phyloP scores from a whole-genome alignment of 108 stramenopile genomes.

The Stephanodiscus triporus region DNA sequence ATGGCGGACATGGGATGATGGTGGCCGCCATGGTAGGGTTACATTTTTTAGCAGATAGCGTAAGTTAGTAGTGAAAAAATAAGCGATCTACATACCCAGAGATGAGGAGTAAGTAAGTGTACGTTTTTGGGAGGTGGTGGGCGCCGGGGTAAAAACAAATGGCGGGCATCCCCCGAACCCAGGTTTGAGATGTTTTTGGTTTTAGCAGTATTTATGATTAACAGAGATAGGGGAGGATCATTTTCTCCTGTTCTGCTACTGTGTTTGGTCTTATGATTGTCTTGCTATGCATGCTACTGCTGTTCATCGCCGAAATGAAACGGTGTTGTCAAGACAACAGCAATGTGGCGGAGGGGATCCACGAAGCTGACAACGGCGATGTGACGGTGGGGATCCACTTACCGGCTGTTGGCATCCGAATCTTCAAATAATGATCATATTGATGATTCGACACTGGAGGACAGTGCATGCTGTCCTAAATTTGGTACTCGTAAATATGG shows the following conservation, averaged over 20 bases:
- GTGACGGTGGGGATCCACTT: too few relatives aligned
- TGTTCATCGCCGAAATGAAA: conserved; percentile 66
- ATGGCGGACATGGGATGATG: too few relatives aligned
- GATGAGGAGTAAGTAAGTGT: too few relatives aligned
- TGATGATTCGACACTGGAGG: neutral
- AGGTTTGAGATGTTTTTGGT: conserved; percentile 44
- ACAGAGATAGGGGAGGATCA: conserved; percentile 10
- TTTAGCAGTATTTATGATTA: conserved; percentile 16
- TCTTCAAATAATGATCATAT: neutral
- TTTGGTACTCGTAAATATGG: conserved; percentile 71
- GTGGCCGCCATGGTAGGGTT: too few relatives aligned
- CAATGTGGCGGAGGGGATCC: neutral
- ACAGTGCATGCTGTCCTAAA: conserved; percentile 33
- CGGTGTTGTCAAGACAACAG: conserved; percentile 59
- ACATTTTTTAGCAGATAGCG: too few relatives aligned
- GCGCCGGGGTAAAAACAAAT: too few relatives aligned
- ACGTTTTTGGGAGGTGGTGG: too few relatives aligned
- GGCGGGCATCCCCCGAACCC: too few relatives aligned
- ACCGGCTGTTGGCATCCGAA: conserved; percentile 11
- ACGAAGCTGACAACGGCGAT: neutral
- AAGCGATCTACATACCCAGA: too few relatives aligned
- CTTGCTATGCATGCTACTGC: conserved; percentile 51
- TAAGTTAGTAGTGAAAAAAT: too few relatives aligned
- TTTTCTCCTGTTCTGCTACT: conserved; percentile 35
- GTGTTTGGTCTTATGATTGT: conserved; percentile 59